These are phyloP conservation scores for Candida suzukii DNA, from an alignment of 805 yeast genomes.

Conservation along the genomic window DNA sequence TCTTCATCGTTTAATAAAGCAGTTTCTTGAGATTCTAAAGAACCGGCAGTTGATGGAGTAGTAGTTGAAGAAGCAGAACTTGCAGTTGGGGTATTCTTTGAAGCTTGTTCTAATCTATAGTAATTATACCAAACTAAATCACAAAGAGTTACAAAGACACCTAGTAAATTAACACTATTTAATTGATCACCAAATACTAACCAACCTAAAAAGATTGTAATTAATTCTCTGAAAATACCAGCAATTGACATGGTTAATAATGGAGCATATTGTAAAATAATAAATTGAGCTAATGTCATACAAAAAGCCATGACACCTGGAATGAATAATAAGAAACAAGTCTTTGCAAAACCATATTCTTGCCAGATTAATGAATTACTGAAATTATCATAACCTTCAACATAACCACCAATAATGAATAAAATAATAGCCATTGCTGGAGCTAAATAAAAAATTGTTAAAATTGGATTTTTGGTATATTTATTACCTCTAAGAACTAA, in stretches of 20 bases:
- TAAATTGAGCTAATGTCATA: conserved; percentile 81
- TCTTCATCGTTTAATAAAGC: neutral
- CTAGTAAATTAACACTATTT: conserved; percentile 58
- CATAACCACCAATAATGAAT: conserved; percentile 49
- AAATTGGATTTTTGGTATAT: conserved; percentile 61
- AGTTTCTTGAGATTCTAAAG: neutral
- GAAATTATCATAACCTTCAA: conserved; percentile 62
- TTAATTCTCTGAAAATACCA: conserved; percentile 85
- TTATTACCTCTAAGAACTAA: conserved; percentile 55
- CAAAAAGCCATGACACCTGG: conserved; percentile 83
- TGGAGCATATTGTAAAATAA: conserved; percentile 68
- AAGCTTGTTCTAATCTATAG: conserved; percentile 33
- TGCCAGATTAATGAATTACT: conserved; percentile 51
- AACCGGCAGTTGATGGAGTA: neutral
- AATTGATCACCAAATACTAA: conserved; percentile 66
- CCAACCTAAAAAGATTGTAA: conserved; percentile 64
- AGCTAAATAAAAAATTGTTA: conserved; percentile 71
- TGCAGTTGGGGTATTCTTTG: conserved; percentile 2
- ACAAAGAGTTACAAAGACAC: conserved; percentile 58
- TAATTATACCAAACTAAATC: conserved; percentile 79
- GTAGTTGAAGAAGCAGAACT: neutral
- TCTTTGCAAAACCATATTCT: conserved; percentile 41
- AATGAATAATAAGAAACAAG: conserved; percentile 49
- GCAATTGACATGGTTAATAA: conserved; percentile 80
- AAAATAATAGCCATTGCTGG: conserved; percentile 70